These are phyloP conservation scores for Phialophora verrucosa DNA, from an alignment of 2,329 filamentous ascomycete genomes.

Conservation along the genomic window DNA sequence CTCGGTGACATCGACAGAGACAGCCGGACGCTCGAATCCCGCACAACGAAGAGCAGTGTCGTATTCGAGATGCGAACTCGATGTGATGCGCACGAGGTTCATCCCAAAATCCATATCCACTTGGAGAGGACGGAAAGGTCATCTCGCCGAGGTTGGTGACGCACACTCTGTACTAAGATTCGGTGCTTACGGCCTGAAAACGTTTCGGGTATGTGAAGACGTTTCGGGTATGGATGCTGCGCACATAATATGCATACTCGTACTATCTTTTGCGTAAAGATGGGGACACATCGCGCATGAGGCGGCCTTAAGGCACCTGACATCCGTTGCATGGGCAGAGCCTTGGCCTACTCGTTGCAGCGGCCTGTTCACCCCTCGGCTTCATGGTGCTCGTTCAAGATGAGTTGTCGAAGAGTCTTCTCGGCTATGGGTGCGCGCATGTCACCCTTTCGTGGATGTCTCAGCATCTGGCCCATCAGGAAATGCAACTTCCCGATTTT, in stretches of 20 bases:
- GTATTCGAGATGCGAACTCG: not conserved
- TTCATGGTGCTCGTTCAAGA: not conserved
- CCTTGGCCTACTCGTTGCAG: not conserved
- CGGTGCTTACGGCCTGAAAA: not conserved
- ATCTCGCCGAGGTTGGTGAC: not conserved
- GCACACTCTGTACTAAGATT: not conserved
- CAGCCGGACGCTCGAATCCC: not conserved
- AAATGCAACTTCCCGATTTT: conserved; percentile 70
- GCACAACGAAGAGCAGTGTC: not conserved
- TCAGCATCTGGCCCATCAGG: conserved; percentile 73
- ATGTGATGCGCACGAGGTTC: not conserved
- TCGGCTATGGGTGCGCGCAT: conserved; percentile 67
- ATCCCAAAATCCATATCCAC: not conserved
- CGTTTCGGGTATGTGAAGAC: not conserved
- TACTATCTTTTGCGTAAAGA: not conserved
- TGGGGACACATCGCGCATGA: not conserved
- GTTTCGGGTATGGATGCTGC: not conserved
- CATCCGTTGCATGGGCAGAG: not conserved
- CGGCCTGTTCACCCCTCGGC: not conserved
- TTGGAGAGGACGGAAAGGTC: not conserved
- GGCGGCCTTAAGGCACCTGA: not conserved
- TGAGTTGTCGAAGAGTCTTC: conserved; percentile 51
- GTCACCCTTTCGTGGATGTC: conserved; percentile 63
- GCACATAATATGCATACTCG: not conserved
- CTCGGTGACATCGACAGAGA: conserved; percentile 18